These are phyloP conservation scores for Cercospora sp. DNA, from an alignment of 2,329 filamentous ascomycete genomes.

Conservation along the genomic window DNA sequence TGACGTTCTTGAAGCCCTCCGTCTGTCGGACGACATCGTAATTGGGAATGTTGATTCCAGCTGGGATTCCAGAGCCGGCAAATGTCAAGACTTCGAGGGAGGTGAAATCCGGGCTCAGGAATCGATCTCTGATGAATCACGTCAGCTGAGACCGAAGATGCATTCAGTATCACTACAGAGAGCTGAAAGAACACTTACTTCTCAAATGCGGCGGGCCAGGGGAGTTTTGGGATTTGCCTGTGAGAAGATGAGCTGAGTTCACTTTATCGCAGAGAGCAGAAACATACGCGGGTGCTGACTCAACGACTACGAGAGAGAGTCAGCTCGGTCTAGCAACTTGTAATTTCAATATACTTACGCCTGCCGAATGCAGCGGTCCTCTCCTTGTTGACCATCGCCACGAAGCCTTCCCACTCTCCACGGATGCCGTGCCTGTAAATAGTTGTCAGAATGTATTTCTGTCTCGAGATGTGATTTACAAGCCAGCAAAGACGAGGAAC, in stretches of 20 bases:
- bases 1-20: constrained; percentile 90
- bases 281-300: constrained; percentile 64
- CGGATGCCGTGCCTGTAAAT: constrained; percentile 47
- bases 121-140: constrained; percentile 62
- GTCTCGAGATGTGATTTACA: neutral
- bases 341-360: neutral
- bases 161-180: neutral
- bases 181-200: constrained; percentile 53
- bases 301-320: constrained; percentile 59
- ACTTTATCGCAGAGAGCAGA: neutral
- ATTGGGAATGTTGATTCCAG: constrained; percentile 51
- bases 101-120: constrained; percentile 93
- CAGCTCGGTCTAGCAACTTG: neutral
- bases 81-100: constrained; percentile 90
- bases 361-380: constrained; percentile 84
- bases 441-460: neutral
- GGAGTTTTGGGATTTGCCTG: constrained; percentile 78
- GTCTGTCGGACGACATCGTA: constrained; percentile 78
- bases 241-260: neutral
- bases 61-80: constrained; percentile 62
- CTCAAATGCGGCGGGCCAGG: constrained; percentile 86
- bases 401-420: constrained; percentile 55
- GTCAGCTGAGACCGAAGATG: neutral
- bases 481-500: neutral
- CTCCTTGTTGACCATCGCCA: constrained; percentile 77